phyloP scores from a whole-genome alignment of 768 basidiomycete genomes.

The Russula sp. region DNA sequence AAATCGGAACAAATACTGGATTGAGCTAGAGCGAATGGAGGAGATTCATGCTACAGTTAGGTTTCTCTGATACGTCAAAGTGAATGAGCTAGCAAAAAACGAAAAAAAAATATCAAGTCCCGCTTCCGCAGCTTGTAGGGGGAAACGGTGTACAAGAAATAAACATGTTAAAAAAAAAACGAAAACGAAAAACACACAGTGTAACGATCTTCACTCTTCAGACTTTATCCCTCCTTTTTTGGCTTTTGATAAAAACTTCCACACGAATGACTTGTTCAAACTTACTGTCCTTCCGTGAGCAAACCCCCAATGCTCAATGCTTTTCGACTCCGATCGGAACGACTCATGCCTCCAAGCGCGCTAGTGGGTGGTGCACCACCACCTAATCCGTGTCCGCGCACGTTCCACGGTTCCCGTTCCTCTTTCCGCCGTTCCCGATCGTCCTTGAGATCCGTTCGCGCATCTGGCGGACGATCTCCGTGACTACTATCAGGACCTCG shows the following conservation, averaged over 20 bases:
- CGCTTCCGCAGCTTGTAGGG: neutral
- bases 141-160: neutral
- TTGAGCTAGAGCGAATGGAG: neutral
- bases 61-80: constrained; percentile 11
- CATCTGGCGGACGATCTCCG: constrained; percentile 18
- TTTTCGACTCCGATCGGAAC: constrained; percentile 19
- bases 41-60: constrained; percentile 21
- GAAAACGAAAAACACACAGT: neutral
- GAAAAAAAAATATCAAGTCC: neutral
- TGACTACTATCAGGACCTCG: constrained; percentile 14
- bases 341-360: neutral
- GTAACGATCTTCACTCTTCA: constrained; percentile 1
- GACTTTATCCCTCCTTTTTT: neutral
- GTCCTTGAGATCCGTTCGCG: constrained; percentile 21
- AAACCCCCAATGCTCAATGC: constrained; percentile 25
- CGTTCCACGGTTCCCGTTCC: constrained; percentile 17
- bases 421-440: constrained; percentile 24
- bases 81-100: neutral
- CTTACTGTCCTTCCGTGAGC: constrained; percentile 12
- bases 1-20: neutral
- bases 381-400: constrained; percentile 2
- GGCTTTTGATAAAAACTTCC: neutral
- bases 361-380: neutral
- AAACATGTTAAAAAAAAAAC: neutral
- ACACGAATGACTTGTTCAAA: neutral